Conservation (phyloP, 2,329 filamentous ascomycete species). For the Fusarium sp. region DNA sequence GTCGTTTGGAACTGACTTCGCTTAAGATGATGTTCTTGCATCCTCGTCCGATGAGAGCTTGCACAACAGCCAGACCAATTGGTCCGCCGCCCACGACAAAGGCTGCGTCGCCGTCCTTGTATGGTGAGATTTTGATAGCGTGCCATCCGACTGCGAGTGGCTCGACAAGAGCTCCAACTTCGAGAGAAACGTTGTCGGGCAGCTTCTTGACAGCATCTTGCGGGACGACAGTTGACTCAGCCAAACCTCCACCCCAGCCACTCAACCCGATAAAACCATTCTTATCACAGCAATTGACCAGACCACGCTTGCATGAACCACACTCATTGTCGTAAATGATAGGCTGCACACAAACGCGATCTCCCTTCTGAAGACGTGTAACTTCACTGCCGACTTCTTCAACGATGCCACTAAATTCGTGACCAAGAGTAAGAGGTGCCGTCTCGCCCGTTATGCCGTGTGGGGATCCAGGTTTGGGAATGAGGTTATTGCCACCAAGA, state of each 20-base stretch:
- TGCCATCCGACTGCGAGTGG: constrained; percentile 23
- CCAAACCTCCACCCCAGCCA: constrained; percentile 17
- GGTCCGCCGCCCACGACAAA: constrained; percentile 18
- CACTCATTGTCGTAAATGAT: constrained; percentile 25
- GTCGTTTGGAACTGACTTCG: constrained; percentile 14
- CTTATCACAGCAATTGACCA: constrained; percentile 11
- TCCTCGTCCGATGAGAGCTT: constrained; percentile 3
- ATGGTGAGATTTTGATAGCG: constrained; percentile 9
- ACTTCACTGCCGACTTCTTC: constrained; percentile 26
- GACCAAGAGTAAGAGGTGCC: constrained; percentile 15
- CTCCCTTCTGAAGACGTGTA: not conserved
- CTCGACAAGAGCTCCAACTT: constrained; percentile 14
- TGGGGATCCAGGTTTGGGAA: constrained; percentile 24
- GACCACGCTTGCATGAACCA: constrained; percentile 9
- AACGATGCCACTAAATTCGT: constrained; percentile 18
- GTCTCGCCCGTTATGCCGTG: constrained; percentile 21
- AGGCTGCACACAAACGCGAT: constrained; percentile 19
- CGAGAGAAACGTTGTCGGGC: constrained; percentile 7
- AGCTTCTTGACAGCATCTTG: constrained; percentile 21
- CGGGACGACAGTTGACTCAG: not conserved
- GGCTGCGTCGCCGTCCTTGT: constrained; percentile 6
- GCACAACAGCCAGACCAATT: constrained; percentile 11
- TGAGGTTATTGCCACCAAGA: constrained; percentile 23
- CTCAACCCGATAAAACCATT: constrained; percentile 10
- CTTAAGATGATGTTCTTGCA: constrained; percentile 24